Conservation (phyloP, 2,329 filamentous ascomycete species). For the Curvularia hawaiiensis region DNA sequence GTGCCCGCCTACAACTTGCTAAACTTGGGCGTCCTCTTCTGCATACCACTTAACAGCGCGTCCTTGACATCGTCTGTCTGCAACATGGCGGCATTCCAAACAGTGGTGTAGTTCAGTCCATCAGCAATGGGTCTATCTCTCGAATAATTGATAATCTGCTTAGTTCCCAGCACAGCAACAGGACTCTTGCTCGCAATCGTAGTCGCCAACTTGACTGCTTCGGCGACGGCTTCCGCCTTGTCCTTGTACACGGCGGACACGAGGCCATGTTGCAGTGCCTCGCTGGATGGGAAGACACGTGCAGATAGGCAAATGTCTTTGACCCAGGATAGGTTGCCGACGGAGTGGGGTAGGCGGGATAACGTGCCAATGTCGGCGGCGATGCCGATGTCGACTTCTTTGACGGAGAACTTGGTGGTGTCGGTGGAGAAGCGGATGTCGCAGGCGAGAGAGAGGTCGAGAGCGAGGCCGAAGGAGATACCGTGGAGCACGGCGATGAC, state of each 20-base stretch:
- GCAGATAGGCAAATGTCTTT: conserved; percentile 79
- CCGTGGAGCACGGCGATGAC: conserved; percentile 46
- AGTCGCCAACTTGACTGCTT: conserved; percentile 66
- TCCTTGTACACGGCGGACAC: conserved; percentile 68
- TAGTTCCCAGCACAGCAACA: conserved; percentile 84
- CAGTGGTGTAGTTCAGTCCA: conserved; percentile 78
- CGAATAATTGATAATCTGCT: conserved; percentile 82
- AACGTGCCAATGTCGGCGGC: conserved; percentile 81
- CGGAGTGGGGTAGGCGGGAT: conserved; percentile 72
- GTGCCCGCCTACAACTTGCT: conserved; percentile 70
- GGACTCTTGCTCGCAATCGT: conserved; percentile 82
- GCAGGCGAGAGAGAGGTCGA: conserved; percentile 65
- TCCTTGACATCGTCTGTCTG: conserved; percentile 78
- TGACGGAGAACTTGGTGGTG: conserved; percentile 70
- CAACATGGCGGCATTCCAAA: conserved; percentile 86
- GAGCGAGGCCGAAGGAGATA: conserved; percentile 44
- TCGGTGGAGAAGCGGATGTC: conserved; percentile 71
- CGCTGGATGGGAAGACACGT: conserved; percentile 69
- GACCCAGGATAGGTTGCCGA: conserved; percentile 74
- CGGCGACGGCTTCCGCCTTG: conserved; percentile 65
- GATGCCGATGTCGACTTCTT: conserved; percentile 82
- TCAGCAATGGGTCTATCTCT: conserved; percentile 79
- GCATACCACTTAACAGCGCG: conserved; percentile 75
- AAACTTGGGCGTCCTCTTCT: conserved; percentile 81
- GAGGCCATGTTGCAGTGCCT: conserved; percentile 72